Percentiles rank a stretch among this genome's conserved stretches.
Evolutionary conservation across 441 rosid genomes (phyloP).

Genomic region (Kokia cookei): DNA sequence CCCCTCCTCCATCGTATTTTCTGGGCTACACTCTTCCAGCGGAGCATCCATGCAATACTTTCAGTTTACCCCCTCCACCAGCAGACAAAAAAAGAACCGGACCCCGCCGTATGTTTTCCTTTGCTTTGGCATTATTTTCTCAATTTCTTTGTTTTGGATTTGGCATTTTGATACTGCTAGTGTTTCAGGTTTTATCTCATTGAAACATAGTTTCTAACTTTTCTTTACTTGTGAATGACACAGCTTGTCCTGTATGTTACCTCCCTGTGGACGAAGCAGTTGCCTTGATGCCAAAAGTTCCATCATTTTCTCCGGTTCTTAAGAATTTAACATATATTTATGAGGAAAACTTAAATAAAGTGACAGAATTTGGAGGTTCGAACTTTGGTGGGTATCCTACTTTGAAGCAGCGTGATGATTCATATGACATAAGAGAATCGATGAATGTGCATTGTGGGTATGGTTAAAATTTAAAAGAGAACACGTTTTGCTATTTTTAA

Average conservation of each 20-base stretch:
- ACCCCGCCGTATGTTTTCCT: slow-evolving; percentile 63
- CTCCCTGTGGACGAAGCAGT: slow-evolving; percentile 80
- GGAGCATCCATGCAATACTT: slow-evolving; percentile 72
- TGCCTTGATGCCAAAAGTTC: slow-evolving; percentile 63
- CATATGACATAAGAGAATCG: slow-evolving; percentile 67
- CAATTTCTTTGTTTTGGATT: neutral
- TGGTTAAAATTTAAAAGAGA: slow-evolving; percentile 11
- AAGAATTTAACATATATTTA: slow-evolving; percentile 56
- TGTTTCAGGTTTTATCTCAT: neutral
- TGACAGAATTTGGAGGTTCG: slow-evolving; percentile 74
- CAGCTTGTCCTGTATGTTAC: slow-evolving; percentile 95
- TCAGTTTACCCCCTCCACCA: slow-evolving; percentile 92
- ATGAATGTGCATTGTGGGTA: slow-evolving; percentile 89
- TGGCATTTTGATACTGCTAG: neutral
- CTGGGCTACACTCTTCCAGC: slow-evolving; percentile 76
- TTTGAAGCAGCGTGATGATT: slow-evolving; percentile 59
- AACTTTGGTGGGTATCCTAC: slow-evolving; percentile 89
- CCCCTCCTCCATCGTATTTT: slow-evolving; percentile 61
- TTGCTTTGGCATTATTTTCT: neutral
- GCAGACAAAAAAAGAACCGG: slow-evolving; percentile 83
- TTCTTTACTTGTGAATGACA: slow-evolving; percentile 16
- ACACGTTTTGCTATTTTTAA: neutral
- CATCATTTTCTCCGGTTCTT: slow-evolving; percentile 67
- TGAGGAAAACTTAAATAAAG: slow-evolving; percentile 49
- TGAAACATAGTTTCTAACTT: slow-evolving; percentile 24